Conservation (phyloP, 176 grass and related monocot species). For the Phoenix roebelenii region DNA sequence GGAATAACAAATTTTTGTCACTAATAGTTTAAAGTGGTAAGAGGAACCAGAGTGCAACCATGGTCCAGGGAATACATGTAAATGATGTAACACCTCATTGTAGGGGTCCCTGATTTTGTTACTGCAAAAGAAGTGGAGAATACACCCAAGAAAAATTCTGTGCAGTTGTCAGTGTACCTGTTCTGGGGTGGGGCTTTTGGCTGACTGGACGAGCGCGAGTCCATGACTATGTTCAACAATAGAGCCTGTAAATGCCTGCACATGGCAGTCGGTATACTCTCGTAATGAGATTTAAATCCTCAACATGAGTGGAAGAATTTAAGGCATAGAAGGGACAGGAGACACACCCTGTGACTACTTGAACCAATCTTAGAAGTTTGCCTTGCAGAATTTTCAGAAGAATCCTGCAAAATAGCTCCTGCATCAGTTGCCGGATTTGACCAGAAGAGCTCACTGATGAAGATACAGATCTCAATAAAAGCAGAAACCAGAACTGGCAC, state of each 20-base stretch:
- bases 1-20: too few relatives aligned
- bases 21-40: too few relatives aligned
- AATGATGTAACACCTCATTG: too few relatives aligned
- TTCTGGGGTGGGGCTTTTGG: conserved; percentile 17
- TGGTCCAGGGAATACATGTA: neutral
- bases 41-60: too few relatives aligned
- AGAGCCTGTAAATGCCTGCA: conserved; percentile 65
- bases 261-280: conserved; percentile 1
- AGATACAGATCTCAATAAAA: too few relatives aligned
- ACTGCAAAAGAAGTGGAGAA: neutral
- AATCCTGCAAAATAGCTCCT: conserved; percentile 23
- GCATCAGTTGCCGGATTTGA: neutral
- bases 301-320: neutral
- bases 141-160: neutral
- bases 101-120: neutral
- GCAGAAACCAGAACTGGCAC: too few relatives aligned
- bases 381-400: conserved; percentile 20
- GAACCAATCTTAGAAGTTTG: conserved; percentile 24
- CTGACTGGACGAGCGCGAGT: conserved; percentile 30
- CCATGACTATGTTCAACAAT: conserved; percentile 61
- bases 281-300: conserved; percentile 7
- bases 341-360: conserved; percentile 36
- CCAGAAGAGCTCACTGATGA: too few relatives aligned
- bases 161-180: conserved; percentile 28
- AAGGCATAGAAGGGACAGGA: conserved; percentile 4